Conservation (phyloP, 306 rosid genomes). For the Rosa rugosa region DNA sequence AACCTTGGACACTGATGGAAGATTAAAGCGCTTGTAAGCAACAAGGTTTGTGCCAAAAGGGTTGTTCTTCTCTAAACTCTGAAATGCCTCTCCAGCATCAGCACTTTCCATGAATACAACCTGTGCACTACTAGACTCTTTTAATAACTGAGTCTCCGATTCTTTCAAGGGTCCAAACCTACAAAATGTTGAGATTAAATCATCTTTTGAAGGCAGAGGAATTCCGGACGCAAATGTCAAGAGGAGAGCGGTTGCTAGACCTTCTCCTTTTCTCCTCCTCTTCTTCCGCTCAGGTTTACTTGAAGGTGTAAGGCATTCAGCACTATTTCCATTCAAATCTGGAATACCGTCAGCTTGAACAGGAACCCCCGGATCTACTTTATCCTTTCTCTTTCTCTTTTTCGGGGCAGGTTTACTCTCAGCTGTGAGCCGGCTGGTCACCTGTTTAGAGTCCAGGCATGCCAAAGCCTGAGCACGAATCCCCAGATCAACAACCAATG, state of each 20-base stretch:
- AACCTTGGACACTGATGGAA: conserved; percentile 31
- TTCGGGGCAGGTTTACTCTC: conserved; percentile 26
- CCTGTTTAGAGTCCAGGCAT: conserved; percentile 10
- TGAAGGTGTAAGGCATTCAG: conserved; percentile 40
- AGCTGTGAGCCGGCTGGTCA: not conserved
- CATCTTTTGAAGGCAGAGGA: conserved; percentile 65
- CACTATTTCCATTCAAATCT: conserved; percentile 60
- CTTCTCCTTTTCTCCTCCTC: conserved; percentile 42
- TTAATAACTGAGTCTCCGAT: conserved; percentile 48
- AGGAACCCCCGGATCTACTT: conserved; percentile 24
- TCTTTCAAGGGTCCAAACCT: conserved; percentile 79
- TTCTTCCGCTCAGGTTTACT: conserved; percentile 35
- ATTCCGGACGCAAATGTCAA: conserved; percentile 58
- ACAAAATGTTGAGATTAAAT: conserved; percentile 57
- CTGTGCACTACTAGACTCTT: conserved; percentile 50
- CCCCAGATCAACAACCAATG: conserved; percentile 40
- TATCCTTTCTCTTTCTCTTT: conserved; percentile 48
- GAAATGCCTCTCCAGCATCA: conserved; percentile 68
- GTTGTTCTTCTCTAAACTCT: conserved; percentile 50
- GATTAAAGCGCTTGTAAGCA: conserved; percentile 49
- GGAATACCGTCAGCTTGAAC: conserved; percentile 45
- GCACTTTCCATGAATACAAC: conserved; percentile 52
- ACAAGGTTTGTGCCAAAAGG: conserved; percentile 54
- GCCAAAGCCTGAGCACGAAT: conserved; percentile 17
- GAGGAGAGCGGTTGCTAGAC: conserved; percentile 52